Conservation (phyloP, 176 grass and related monocot species). For the maize (Zea mays) region DNA sequence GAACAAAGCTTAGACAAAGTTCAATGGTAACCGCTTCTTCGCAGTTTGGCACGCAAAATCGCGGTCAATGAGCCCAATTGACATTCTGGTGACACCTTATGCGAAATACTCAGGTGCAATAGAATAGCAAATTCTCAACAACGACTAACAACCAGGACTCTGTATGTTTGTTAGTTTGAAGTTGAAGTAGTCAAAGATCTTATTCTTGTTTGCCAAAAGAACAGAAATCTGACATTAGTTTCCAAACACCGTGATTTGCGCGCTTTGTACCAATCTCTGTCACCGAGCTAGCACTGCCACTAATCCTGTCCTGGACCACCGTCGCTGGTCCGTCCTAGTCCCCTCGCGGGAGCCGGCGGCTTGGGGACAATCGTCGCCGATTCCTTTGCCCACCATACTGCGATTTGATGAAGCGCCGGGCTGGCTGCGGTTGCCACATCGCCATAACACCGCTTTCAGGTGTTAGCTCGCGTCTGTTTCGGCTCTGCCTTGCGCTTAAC, state of each 20-base stretch:
- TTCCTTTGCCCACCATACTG: conserved; percentile 6
- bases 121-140: background rate
- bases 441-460: conserved; percentile 37
- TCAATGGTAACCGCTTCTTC: no score
- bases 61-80: no score
- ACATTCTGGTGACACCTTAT: background rate
- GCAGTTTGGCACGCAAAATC: no score
- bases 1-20: no score
- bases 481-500: background rate
- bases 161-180: no score
- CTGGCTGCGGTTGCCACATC: conserved; percentile 29
- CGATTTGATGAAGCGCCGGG: background rate
- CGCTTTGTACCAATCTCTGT: no score
- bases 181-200: background rate
- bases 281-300: no score
- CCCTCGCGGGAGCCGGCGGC: no score
- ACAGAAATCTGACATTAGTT: background rate
- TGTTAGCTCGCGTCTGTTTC: background rate
- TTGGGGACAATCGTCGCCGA: background rate
- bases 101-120: background rate
- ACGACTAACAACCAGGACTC: no score
- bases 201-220: background rate
- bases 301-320: no score
- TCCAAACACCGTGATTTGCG: background rate
- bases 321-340: no score